These are phyloP conservation scores for Metschnikowia orientalis DNA, from an alignment of 805 yeast genomes.

Conservation along the genomic window DNA sequence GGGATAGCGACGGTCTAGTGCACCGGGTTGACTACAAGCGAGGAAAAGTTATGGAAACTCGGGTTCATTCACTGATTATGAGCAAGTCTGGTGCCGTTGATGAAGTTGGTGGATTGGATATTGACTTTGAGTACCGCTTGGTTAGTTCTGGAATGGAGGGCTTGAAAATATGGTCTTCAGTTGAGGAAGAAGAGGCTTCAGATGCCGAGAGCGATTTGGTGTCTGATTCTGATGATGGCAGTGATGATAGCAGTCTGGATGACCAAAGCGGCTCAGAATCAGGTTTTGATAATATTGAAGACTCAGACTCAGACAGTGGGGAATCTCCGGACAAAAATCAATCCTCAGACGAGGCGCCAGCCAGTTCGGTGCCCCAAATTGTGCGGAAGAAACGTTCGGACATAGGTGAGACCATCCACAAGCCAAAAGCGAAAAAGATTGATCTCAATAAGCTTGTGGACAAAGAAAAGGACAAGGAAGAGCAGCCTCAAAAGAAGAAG, in stretches of 20 bases:
- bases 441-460: conserved; percentile 20
- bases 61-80: conserved; percentile 53
- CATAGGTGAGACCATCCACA: conserved; percentile 4
- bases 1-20: conserved; percentile 71
- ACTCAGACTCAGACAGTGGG: conserved; percentile 5
- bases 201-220: conserved; percentile 15
- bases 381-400: conserved; percentile 6
- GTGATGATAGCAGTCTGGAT: conserved; percentile 4
- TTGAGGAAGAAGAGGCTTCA: conserved; percentile 7
- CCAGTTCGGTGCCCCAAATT: conserved; percentile 3
- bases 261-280: conserved; percentile 1
- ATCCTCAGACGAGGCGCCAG: conserved; percentile 3
- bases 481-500: conserved; percentile 28
- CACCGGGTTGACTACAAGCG: conserved; percentile 60
- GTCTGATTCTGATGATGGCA: conserved; percentile 22
- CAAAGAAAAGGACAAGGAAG: conserved; percentile 11
- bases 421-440: conserved; percentile 18
- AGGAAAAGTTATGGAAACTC: conserved; percentile 60
- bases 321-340: neutral
- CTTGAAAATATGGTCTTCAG: conserved; percentile 65
- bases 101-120: conserved; percentile 71
- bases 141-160: conserved; percentile 81
- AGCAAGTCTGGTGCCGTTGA: conserved; percentile 46
- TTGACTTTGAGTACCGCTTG: conserved; percentile 76
- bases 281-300: neutral